Evolutionary conservation across 768 basidiomycete genomes (phyloP), one percentile per base, ranked within the genome.

Genomic region (Boletus huronensis): DNA sequence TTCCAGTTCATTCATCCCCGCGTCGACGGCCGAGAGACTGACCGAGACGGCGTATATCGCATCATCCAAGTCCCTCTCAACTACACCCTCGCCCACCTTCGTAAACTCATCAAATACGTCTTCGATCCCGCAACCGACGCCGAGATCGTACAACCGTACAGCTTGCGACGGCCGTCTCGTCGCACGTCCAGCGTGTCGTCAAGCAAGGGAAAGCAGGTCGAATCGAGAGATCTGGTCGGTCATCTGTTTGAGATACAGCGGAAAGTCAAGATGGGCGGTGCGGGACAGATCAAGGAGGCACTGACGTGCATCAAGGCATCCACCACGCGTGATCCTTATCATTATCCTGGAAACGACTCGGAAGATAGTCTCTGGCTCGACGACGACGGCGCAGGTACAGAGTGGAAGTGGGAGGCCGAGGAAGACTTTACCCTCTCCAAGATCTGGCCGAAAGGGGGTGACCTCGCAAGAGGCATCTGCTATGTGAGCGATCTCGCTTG

Each of bases 381-480:
- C 2, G 64, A 64, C n/a, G 59, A 65, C 0, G 71, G 71, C 1
- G 74, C 72, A 35, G 73, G 77, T 0, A 76, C 76, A 6, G 77
- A 74, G 9, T 87, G 85, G 81, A 77, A 74, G 39, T 89, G 87
- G 87, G 79, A 82, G 48, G 79, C 82, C 3, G 88, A 89, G 63
- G 84, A 87, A 61, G 87, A 87, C 57, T 77, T 80, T 45, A 79
- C 79, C 0, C 65, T 89, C 14, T 75, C 65, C 8, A 79, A 82
- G 61, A 80, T 80, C 5, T 90, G 86, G 84, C 75, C 77, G 0
- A 69, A 73, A 5, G 70, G 72, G 0, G 71, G 70, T 2, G 75
- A 75, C 44, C 75, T 72, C 7, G 53, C 66, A 34, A 55, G 79
- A 11, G 87, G 76, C 1, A 79, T 89, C 34, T 68, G 85, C 51